Base-by-base conservation (phyloP, 306 rosid genomes). In the Hippophae gyantsensis region DNA sequence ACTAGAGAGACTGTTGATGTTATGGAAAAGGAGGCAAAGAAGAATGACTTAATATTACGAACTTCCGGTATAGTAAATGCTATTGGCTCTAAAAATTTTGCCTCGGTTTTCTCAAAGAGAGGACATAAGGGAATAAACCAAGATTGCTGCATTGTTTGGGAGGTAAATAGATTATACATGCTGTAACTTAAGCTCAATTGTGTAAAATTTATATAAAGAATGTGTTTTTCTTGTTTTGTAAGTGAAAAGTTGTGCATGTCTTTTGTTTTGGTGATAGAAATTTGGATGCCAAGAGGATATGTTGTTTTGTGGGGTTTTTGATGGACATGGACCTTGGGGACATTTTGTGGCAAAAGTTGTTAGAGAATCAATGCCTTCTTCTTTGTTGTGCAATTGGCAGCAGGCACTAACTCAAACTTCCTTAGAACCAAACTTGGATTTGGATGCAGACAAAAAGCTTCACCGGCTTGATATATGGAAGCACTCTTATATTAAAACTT, bases 301-400 rank as follows among this genome's bases (percentile, higher is more conserved):
- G 96, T 75, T 92, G 41, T 87, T 83, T 41, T 87, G 98, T 38
- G 98, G 98, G 43, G 73, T 92, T 7, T 92, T 87, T 66, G 98
- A 92, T 54, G 98, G 98, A 42, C 98, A 92, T 47, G 98, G 98
- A 0, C 76, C 84, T 26, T 92, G 98, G 98, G 98, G 98, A 32
- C 96, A 92, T 69, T 85, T 81, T 70, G 95, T 92, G 73, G 83
- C 98, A 4, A 92, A 92, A 72, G 71, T 57, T 52, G 81, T 88
- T 6, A 83, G 95, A 69, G 81, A 92, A 66, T 76, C 89, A 25
- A 76, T 92, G 96, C 89, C 96, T 41, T 64, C 72, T 8, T 72
- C 95, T 67, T 68, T 92, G 72, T 70, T 92, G 26, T 76, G 85
- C 66, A 83, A 78, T 52, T 92, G 98, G 98, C 95, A 92, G 50